Evolutionary conservation across 1,139 yeast genomes (phyloP).

Genomic region (Taiozyma sp.): DNA sequence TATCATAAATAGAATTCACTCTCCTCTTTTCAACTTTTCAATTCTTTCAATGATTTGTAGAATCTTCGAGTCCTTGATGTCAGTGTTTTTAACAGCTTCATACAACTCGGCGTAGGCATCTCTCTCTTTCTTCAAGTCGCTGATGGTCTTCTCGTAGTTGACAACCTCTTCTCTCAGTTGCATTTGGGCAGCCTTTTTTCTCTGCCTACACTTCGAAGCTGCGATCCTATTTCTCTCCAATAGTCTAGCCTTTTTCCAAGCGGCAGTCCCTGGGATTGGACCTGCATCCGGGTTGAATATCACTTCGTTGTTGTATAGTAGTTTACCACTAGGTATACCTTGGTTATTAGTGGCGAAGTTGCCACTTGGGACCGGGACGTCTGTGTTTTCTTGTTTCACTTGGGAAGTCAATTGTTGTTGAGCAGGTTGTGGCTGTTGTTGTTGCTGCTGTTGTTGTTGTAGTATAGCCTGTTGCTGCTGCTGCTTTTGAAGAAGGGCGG

Average conservation of each 20-base stretch:
- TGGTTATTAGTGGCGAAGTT: slow-evolving; percentile 8
- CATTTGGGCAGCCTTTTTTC: slow-evolving; percentile 68
- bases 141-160: slow-evolving; percentile 42
- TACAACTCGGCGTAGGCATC: slow-evolving; percentile 4
- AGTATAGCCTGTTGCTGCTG: slow-evolving; percentile 2
- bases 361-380: background rate
- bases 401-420: slow-evolving; percentile 8
- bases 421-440: slow-evolving; percentile 5
- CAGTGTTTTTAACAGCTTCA: slow-evolving; percentile 2
- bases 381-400: background rate
- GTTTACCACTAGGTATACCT: slow-evolving; percentile 46
- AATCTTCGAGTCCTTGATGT: background rate
- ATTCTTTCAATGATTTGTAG: background rate
- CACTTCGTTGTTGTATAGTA: slow-evolving; percentile 53
- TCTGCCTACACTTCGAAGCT: slow-evolving; percentile 71
- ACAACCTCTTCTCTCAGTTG: slow-evolving; percentile 57
- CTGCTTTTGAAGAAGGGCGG: background rate
- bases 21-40: background rate
- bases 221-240: slow-evolving; percentile 66
- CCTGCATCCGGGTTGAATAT: slow-evolving; percentile 60
- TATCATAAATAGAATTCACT: background rate
- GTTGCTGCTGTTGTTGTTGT: slow-evolving; percentile 4
- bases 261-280: slow-evolving; percentile 74
- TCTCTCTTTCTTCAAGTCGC: slow-evolving; percentile 26
- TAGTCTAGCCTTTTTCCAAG: slow-evolving; percentile 66